phyloP scores from a whole-genome alignment of 75 land plant species.

The Pinus taeda region DNA sequence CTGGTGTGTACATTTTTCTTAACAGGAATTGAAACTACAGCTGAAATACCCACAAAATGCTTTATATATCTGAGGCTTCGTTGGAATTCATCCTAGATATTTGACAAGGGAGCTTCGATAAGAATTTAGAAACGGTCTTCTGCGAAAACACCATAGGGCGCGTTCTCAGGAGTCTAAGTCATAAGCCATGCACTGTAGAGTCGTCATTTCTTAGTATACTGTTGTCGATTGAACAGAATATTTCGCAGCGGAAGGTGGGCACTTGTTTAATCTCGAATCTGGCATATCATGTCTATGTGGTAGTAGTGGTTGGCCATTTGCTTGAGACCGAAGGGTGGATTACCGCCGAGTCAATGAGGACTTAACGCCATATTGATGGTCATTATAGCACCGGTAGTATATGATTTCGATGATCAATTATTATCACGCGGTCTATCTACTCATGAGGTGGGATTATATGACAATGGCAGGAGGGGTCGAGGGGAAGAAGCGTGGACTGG shows the following conservation, averaged over 20 bases:
- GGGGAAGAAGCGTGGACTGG: background rate
- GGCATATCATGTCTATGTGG: background rate
- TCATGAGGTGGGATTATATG: background rate
- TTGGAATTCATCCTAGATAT: background rate
- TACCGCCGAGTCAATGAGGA: background rate
- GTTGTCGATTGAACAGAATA: no score
- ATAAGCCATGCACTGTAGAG: background rate
- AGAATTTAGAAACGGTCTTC: background rate
- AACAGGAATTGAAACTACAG: background rate
- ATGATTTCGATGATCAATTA: background rate
- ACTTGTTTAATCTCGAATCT: background rate
- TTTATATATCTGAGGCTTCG: background rate
- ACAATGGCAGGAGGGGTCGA: background rate
- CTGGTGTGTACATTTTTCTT: slow-evolving; percentile 7
- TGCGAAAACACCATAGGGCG: background rate
- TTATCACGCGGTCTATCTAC: background rate
- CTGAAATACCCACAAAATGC: background rate
- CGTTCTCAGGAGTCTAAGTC: background rate
- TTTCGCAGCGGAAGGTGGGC: background rate
- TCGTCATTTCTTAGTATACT: background rate
- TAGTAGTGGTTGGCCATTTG: background rate
- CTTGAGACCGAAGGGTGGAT: slow-evolving; percentile 3
- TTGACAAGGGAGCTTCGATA: background rate
- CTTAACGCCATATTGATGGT: background rate
- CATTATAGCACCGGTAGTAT: background rate